phyloP scores from a whole-genome alignment of 441 rosid species.

The Sinapis alba region DNA sequence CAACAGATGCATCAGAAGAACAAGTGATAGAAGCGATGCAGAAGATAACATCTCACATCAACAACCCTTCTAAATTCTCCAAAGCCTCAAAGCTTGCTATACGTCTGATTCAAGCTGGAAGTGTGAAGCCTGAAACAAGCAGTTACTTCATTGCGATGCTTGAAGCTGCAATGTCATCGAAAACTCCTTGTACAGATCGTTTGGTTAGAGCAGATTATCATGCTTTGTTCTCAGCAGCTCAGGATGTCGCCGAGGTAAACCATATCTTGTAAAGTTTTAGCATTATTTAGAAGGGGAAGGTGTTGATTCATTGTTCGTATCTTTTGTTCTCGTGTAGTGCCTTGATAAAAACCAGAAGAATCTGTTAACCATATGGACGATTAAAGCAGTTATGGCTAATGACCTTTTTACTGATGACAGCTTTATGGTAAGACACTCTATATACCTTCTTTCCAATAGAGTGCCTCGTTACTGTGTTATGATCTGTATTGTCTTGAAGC shows the following conservation, averaged over 20 bases:
- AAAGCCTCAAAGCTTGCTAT: slow-evolving; percentile 92
- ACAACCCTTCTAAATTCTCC: slow-evolving; percentile 67
- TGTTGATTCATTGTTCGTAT: slow-evolving; percentile 25
- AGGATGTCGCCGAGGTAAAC: slow-evolving; percentile 70
- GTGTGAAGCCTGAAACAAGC: slow-evolving; percentile 82
- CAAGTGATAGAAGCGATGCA: slow-evolving; percentile 92
- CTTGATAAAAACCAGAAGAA: slow-evolving; percentile 73
- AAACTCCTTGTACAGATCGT: slow-evolving; percentile 71
- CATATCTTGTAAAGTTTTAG: neutral
- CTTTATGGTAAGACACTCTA: slow-evolving; percentile 67
- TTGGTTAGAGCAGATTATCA: slow-evolving; percentile 67
- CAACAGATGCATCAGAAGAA: slow-evolving; percentile 79
- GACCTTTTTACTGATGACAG: slow-evolving; percentile 95
- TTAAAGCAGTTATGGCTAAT: slow-evolving; percentile 81
- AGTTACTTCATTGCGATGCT: slow-evolving; percentile 72
- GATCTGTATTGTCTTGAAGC: neutral
- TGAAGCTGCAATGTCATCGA: slow-evolving; percentile 80
- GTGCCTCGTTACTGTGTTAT: slow-evolving; percentile 8
- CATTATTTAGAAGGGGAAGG: neutral
- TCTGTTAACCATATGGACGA: slow-evolving; percentile 65
- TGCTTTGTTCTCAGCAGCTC: slow-evolving; percentile 81
- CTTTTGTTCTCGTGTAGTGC: slow-evolving; percentile 49
- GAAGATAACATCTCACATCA: slow-evolving; percentile 85
- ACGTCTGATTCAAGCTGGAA: slow-evolving; percentile 84
- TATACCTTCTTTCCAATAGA: neutral